Base-by-base conservation (phyloP, 768 basidiomycete species). In the Russula sp. region DNA sequence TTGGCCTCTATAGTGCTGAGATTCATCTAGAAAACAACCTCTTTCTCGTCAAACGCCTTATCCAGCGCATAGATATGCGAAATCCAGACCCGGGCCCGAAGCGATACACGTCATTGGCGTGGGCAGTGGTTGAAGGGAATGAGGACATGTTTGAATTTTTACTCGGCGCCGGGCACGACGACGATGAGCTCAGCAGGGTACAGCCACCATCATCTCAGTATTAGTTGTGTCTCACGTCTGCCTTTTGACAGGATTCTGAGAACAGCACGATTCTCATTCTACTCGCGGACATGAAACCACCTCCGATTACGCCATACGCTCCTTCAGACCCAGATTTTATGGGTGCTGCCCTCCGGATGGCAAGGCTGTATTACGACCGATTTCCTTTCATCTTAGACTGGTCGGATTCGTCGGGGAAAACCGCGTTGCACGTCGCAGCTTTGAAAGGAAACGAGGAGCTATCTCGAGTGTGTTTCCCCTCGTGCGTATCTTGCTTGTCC, bases 71-170 rank as follows among this genome's bases (percentile, higher is more conserved):
- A 9, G 93, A 97, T 69, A 84, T 97, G 79, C 84, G 95, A 22
- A 98, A 98, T 74, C 85, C 92, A 9, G 95, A 98, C 74, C 79
- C 86, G 11, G 81, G 79, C 16, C 76, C 83, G 25, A 82, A 82
- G 66, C 81, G 91, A 8, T 87, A 88, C 70, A 97, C 95, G 0
- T 93, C 90, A 13, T 74, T 98, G 9, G 91, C 93, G 5, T 98
- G 93, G 93, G 85, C 94, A 2, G 93, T 93, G 22, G 82, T 88
- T 0, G 81, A 91, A 42, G 93, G 90, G 0, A 85, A 91, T 63
- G 87, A 95, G 70, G 94, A 96, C 70, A 93, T 91, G 1, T 98
- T 96, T 67, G 93, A 97, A 69, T 97, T 87, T 74, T 78, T 98
- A 58, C 77, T 96, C 56, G 82, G 79, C 65, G 84, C 81, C 22